Conservation (phyloP, 2,329 filamentous ascomycete genomes). For the Fusarium sp. region DNA sequence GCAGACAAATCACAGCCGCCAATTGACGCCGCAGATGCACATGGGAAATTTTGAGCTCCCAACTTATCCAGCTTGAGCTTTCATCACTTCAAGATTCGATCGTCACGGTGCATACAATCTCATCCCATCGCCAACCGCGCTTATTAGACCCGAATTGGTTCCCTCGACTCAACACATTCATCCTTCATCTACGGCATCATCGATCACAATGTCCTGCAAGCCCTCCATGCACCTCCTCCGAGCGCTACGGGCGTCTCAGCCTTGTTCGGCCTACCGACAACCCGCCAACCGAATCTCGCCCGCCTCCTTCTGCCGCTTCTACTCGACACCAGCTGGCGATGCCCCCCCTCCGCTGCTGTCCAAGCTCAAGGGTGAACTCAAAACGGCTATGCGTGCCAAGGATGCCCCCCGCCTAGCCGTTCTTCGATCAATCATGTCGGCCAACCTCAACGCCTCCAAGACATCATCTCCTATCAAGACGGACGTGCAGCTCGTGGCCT, state of each 20-base stretch:
- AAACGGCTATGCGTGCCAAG: slow-evolving; percentile 73
- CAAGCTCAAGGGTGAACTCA: slow-evolving; percentile 70
- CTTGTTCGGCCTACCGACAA: slow-evolving; percentile 18
- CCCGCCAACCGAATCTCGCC: slow-evolving; percentile 21
- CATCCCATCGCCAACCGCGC: slow-evolving; percentile 9
- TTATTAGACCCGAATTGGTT: neutral
- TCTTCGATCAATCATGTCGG: slow-evolving; percentile 74
- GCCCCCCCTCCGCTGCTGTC: slow-evolving; percentile 59
- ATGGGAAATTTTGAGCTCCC: slow-evolving; percentile 40
- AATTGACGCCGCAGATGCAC: slow-evolving; percentile 33
- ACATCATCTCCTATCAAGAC: slow-evolving; percentile 75
- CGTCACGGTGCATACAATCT: slow-evolving; percentile 8
- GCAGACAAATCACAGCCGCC: slow-evolving; percentile 26
- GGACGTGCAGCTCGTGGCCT: slow-evolving; percentile 74
- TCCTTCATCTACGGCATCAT: neutral
- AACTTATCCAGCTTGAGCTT: slow-evolving; percentile 22
- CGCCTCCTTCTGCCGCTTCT: slow-evolving; percentile 38
- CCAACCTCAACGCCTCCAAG: slow-evolving; percentile 81
- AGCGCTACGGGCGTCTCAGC: slow-evolving; percentile 37
- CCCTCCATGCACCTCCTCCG: slow-evolving; percentile 37
- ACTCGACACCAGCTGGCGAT: slow-evolving; percentile 49
- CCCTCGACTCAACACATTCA: neutral
- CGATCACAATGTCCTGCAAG: slow-evolving; percentile 38
- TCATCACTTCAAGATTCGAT: slow-evolving; percentile 10
- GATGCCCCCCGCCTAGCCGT: slow-evolving; percentile 73